Evolutionary conservation across 345 rosid species (phyloP).

Genomic region (Lenwebbia sp.): DNA sequence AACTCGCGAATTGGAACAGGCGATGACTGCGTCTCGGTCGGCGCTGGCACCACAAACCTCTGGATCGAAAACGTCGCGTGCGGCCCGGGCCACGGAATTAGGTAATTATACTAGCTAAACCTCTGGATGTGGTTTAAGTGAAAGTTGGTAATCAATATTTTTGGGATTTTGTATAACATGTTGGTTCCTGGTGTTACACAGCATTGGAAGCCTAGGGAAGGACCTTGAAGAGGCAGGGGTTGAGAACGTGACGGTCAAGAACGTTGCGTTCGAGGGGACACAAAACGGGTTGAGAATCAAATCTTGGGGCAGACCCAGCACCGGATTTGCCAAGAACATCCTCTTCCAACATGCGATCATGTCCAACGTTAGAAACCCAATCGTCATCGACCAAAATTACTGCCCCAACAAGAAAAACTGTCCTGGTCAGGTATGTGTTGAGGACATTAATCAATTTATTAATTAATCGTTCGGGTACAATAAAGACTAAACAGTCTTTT

Average conservation of each 20-base stretch:
- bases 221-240: slow-evolving; percentile 37
- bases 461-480: not conserved
- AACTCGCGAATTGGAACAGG: slow-evolving; percentile 37
- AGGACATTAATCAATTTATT: not conserved
- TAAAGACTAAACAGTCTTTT: not conserved
- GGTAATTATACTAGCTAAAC: slow-evolving; percentile 2
- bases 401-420: slow-evolving; percentile 18
- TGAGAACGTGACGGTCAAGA: slow-evolving; percentile 38
- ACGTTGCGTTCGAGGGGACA: slow-evolving; percentile 24
- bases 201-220: slow-evolving; percentile 59
- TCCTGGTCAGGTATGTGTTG: slow-evolving; percentile 9
- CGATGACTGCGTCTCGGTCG: slow-evolving; percentile 64
- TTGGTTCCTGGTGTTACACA: not conserved
- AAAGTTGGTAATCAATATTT: not conserved
- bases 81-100: slow-evolving; percentile 80
- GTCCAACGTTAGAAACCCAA: slow-evolving; percentile 49
- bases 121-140: not conserved
- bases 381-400: slow-evolving; percentile 33
- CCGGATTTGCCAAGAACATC: slow-evolving; percentile 41
- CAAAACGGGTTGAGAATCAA: slow-evolving; percentile 62
- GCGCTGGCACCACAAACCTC: slow-evolving; percentile 53
- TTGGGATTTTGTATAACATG: not conserved
- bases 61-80: slow-evolving; percentile 46
- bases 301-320: slow-evolving; percentile 56
- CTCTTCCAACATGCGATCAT: slow-evolving; percentile 39